Conservation (phyloP, 176 grass and related monocot species). For the Zoysia japonica region DNA sequence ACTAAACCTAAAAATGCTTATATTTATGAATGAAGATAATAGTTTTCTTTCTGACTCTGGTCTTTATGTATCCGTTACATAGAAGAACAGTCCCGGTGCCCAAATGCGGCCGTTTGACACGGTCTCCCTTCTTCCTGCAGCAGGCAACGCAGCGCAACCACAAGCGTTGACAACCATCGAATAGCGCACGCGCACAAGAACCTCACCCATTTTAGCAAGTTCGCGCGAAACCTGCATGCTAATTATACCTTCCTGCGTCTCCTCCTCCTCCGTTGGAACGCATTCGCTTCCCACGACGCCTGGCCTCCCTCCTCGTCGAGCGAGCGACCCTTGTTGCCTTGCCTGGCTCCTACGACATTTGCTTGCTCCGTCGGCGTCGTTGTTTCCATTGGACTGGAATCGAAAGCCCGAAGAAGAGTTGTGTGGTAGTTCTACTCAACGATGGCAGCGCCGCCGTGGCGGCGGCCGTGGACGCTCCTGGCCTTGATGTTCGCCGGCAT, state of each 20-base stretch:
- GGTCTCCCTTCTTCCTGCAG: slow-evolving; percentile 34
- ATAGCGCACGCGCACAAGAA: not conserved
- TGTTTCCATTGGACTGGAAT: not conserved
- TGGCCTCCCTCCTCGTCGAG: not conserved
- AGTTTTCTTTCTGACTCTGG: too few relatives aligned
- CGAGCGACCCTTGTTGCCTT: slow-evolving; percentile 2
- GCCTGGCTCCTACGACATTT: not conserved
- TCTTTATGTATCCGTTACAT: not conserved
- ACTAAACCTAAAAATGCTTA: too few relatives aligned
- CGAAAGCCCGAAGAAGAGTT: too few relatives aligned
- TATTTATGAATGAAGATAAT: too few relatives aligned
- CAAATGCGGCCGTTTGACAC: slow-evolving; percentile 41
- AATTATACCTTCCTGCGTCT: slow-evolving; percentile 50
- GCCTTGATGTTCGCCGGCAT: slow-evolving; percentile 17
- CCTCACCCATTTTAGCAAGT: slow-evolving; percentile 44
- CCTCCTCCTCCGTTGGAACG: slow-evolving; percentile 49
- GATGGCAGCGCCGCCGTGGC: slow-evolving; percentile 25
- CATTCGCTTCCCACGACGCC: slow-evolving; percentile 50
- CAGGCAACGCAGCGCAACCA: slow-evolving; percentile 14
- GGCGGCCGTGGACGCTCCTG: slow-evolving; percentile 23
- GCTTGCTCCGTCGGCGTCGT: slow-evolving; percentile 4
- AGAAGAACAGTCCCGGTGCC: slow-evolving; percentile 4
- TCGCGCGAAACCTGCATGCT: slow-evolving; percentile 41
- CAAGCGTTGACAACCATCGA: slow-evolving; percentile 25
- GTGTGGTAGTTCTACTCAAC: not conserved